A percentile compares a stretch with the other conserved stretches of the same genome.
Conservation (phyloP, 805 yeast genomes). For the Komagataella pseudopastoris region DNA sequence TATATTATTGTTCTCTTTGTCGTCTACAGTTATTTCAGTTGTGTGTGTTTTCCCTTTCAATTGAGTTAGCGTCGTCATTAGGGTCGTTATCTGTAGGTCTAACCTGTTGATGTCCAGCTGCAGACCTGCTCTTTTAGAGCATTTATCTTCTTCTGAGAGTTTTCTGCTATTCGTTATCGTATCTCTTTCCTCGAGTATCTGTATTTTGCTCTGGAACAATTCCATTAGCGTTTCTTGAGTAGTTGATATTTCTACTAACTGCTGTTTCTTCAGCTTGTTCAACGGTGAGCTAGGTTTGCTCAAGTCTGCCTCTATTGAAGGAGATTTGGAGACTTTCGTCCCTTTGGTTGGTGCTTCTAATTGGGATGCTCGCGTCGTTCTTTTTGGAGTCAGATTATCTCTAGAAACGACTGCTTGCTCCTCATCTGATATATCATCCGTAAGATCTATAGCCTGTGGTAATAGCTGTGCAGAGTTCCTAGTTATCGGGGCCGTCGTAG, state of each 20-base stretch:
- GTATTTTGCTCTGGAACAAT: not conserved
- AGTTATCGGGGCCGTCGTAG: not conserved
- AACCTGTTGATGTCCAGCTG: not conserved
- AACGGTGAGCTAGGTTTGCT: not conserved
- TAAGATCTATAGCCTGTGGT: not conserved
- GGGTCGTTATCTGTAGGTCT: not conserved
- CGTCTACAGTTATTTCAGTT: not conserved
- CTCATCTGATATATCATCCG: not conserved
- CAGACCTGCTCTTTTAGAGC: not conserved
- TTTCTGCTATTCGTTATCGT: not conserved
- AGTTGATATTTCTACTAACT: not conserved
- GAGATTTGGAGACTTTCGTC: not conserved
- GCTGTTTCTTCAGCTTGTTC: not conserved
- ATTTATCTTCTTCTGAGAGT: not conserved
- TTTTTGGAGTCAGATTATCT: not conserved
- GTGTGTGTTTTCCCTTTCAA: not conserved
- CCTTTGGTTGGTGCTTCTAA: not conserved
- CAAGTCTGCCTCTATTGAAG: not conserved
- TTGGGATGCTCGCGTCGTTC: not conserved
- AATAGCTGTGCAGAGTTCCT: not conserved
- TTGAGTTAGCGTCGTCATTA: not conserved
- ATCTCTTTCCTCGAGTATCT: not conserved
- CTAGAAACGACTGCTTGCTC: not conserved
- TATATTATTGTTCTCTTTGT: not conserved
- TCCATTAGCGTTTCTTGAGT: not conserved